Base-by-base conservation (phyloP, 75 land plant species). In the Azolla pinnata region DNA sequence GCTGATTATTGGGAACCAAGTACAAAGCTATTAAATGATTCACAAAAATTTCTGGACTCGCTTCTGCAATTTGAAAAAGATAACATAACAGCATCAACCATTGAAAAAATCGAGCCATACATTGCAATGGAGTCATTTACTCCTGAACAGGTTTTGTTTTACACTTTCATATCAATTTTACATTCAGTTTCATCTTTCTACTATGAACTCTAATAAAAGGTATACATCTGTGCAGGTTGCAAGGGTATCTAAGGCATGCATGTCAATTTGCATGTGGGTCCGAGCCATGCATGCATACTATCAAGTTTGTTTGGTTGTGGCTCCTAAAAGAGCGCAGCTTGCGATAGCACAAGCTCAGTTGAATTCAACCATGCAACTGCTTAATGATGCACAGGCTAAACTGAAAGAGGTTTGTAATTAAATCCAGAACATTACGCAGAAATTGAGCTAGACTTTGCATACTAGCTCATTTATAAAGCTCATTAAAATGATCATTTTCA, bases 1-100 rank as follows among this genome's bases (percentile, higher is more conserved):
- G 55, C 69, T 33, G 75, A 72, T 60, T 72, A 72, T 49, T 72
- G 75, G 75, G 75, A 72, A 28, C 59, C 74, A 3, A 71, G 74
- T 31, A 72, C 75, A 54, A 72, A 72, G 26, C 34, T 72, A 33
- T 27, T 72, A 31, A 66, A 63, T 14, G 75, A 72, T 44, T 69
- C 75, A 18, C 70, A 69, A 19, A 54, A 67, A 14, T 72, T 72
- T 53, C 40, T 72, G 29, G 69, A 72, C 30, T 72, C 75, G 12
- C 25, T 72, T 40, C 44, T 72, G 12, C 62, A 66, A 23, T 72
- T 72, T 66, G 75, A 72, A 23, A 72, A 59, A 19, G 75, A 72
- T 4, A 72, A 72, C 25, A 72, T 72, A 18, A 45, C 67, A 3
- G 75, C 69, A 0, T 24, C 59, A 4, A 60, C 68, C 4, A 72